phyloP scores from a whole-genome alignment of 345 rosid genomes.

The Citrus hindsii region DNA sequence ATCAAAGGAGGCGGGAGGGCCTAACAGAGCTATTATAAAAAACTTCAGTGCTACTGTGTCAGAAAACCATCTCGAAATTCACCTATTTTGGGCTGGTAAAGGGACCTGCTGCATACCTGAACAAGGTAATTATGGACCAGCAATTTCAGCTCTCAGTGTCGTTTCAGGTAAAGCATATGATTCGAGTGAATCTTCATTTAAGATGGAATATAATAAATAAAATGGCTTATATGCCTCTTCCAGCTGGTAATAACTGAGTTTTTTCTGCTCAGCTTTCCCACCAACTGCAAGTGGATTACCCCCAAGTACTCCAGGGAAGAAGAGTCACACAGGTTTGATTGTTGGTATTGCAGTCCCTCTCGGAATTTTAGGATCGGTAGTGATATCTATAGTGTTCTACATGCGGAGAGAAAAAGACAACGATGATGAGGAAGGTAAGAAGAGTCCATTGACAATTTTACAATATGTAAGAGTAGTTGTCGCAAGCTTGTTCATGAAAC shows the following conservation, averaged over 20 bases:
- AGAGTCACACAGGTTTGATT: constrained; percentile 19
- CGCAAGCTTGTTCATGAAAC: background rate
- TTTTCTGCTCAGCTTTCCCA: constrained; percentile 10
- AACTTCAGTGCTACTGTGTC: constrained; percentile 37
- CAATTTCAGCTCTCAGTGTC: constrained; percentile 40
- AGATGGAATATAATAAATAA: background rate
- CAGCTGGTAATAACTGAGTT: background rate
- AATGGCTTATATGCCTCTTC: background rate
- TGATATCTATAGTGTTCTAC: background rate
- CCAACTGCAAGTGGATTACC: constrained; percentile 20
- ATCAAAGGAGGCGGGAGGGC: constrained; percentile 33
- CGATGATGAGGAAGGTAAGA: constrained; percentile 26
- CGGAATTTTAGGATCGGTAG: constrained; percentile 7
- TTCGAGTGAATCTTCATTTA: background rate
- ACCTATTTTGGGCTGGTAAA: constrained; percentile 67
- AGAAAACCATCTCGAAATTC: constrained; percentile 53
- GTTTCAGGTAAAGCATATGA: constrained; percentile 22
- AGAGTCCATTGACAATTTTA: background rate
- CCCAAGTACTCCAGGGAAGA: background rate
- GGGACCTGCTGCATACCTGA: constrained; percentile 50
- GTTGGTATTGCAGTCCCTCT: constrained; percentile 19
- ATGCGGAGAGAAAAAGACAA: background rate
- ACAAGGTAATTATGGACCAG: constrained; percentile 54
- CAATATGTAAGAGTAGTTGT: background rate
- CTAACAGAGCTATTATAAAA: constrained; percentile 18